A percentile compares a stretch with the other conserved stretches of the same genome.
Conservation (phyloP, 768 basidiomycete genomes). For the Agaricus subrufescens region DNA sequence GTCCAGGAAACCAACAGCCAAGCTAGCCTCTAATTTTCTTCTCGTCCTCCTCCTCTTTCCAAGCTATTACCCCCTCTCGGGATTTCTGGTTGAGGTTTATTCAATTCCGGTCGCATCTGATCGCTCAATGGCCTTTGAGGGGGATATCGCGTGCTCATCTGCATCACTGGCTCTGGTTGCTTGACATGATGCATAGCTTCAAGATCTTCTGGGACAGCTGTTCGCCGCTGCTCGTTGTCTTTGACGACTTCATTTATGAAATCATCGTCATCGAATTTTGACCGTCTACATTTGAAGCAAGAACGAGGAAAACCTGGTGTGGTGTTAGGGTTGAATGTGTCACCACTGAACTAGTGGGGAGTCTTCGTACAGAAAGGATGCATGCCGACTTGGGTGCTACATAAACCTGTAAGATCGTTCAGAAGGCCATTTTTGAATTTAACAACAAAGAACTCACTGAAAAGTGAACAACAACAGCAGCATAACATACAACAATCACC, state of each 20-base stretch:
- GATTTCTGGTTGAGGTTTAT: background rate
- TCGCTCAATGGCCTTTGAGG: background rate
- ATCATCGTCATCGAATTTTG: conserved; percentile 2
- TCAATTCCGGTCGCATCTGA: background rate
- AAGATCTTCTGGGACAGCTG: background rate
- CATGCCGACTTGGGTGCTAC: background rate
- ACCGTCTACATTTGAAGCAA: background rate
- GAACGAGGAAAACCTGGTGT: background rate
- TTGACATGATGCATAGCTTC: background rate
- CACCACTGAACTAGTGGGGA: background rate
- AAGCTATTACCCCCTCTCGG: background rate
- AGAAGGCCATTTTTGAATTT: background rate
- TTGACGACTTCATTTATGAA: conserved; percentile 7
- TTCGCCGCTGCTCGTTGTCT: background rate
- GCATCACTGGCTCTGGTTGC: conserved; percentile 5
- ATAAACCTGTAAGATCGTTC: conserved; percentile 1
- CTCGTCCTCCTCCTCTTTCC: background rate
- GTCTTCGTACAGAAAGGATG: conserved; percentile 1
- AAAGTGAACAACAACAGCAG: conserved; percentile 5
- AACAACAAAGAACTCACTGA: background rate
- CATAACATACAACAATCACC: conserved; percentile 5
- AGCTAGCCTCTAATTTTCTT: background rate
- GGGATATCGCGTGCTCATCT: conserved; percentile 2
- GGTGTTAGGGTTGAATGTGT: background rate
- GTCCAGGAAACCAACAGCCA: background rate